Percentiles rank a stretch among this genome's conserved stretches.
Evolutionary conservation across 345 rosid genomes (phyloP).

Genomic region (rapeseed (Brassica napus)): DNA sequence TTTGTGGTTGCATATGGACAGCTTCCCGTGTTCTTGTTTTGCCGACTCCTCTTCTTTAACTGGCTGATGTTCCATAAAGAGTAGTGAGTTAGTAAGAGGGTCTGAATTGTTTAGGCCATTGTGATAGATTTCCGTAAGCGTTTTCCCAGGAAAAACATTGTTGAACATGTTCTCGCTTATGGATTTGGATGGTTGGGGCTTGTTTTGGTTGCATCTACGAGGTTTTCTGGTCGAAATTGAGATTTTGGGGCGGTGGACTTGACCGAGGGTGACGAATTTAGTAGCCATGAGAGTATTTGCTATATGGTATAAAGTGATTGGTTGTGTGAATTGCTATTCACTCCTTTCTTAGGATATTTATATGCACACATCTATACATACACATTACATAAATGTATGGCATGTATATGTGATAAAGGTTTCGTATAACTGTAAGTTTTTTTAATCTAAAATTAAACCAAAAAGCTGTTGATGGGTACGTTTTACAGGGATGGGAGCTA

Average conservation of each 20-base stretch:
- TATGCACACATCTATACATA: conserved; percentile 20
- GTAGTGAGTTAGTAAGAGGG: conserved; percentile 3
- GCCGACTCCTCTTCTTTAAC: conserved; percentile 1
- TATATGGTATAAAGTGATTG: conserved; percentile 8
- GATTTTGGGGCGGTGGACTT: conserved; percentile 32
- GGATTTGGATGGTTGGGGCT: conserved; percentile 31
- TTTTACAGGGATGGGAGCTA: background rate
- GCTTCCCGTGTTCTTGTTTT: conserved; percentile 10
- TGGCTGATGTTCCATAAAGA: conserved; percentile 9
- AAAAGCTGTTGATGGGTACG: background rate
- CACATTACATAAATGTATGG: background rate
- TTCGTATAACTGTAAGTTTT: conserved; percentile 10
- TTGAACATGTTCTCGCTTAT: conserved; percentile 23
- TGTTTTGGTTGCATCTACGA: conserved; percentile 9
- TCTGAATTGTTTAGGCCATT: background rate
- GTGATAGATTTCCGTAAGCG: conserved; percentile 1
- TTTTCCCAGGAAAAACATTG: conserved; percentile 7
- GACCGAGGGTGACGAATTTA: conserved; percentile 26
- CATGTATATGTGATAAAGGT: background rate
- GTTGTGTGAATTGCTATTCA: conserved; percentile 7
- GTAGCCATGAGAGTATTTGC: conserved; percentile 30
- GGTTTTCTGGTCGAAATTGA: conserved; percentile 11
- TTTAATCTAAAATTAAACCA: background rate
- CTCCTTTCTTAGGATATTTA: conserved; percentile 25
- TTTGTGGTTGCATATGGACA: background rate